A percentile compares a stretch with the other conserved stretches of the same genome.
These are phyloP conservation scores for Termitomyces sp. DNA, from an alignment of 768 basidiomycete genomes.

Conservation along the genomic window DNA sequence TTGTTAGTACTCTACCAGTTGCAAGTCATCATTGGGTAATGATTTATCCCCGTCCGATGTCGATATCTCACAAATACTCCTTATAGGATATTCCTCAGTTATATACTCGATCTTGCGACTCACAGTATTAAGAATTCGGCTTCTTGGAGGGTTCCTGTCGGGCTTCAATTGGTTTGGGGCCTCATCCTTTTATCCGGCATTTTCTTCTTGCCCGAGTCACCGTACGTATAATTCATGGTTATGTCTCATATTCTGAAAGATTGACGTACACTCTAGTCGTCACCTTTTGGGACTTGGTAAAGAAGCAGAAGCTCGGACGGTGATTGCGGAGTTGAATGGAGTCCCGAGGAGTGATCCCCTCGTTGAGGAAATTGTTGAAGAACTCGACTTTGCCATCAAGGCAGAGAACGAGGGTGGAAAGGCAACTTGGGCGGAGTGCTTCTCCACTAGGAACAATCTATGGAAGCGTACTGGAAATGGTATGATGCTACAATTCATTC, in stretches of 20 bases:
- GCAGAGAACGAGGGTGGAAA: conserved; percentile 79
- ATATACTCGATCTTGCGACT: conserved; percentile 63
- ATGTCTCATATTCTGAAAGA: background rate
- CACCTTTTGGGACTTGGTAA: conserved; percentile 59
- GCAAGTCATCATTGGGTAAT: conserved; percentile 66
- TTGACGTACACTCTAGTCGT: conserved; percentile 37
- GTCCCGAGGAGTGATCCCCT: conserved; percentile 53
- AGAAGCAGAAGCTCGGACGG: conserved; percentile 47
- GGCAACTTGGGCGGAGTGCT: conserved; percentile 75
- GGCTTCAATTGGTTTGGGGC: conserved; percentile 69
- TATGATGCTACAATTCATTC: conserved; percentile 82
- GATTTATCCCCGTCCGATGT: conserved; percentile 7
- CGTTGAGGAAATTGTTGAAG: conserved; percentile 55
- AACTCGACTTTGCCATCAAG: conserved; percentile 58
- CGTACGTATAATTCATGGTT: conserved; percentile 37
- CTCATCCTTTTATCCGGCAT: conserved; percentile 60
- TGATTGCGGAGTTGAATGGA: conserved; percentile 63
- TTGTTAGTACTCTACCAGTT: conserved; percentile 70
- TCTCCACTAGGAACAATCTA: conserved; percentile 58
- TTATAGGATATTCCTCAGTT: conserved; percentile 63
- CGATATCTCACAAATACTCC: background rate
- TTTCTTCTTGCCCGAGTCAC: conserved; percentile 75
- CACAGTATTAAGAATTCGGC: conserved; percentile 50
- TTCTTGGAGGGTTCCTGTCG: conserved; percentile 73
- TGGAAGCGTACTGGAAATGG: conserved; percentile 75